Evolutionary conservation across 345 rosid genomes (phyloP).

Genomic region (Geranium rotundifolium): DNA sequence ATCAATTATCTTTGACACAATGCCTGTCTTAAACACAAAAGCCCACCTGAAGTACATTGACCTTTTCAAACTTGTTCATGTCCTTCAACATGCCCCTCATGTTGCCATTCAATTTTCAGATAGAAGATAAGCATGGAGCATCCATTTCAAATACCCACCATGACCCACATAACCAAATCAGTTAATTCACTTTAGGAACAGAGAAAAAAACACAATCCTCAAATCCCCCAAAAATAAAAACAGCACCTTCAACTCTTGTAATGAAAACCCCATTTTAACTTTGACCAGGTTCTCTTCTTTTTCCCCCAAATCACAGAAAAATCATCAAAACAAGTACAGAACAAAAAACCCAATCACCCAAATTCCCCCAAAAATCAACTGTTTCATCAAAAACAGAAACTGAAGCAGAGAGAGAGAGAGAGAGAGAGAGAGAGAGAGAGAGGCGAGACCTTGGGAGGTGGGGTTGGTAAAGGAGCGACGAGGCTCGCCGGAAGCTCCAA

Average conservation of each 20-base stretch:
- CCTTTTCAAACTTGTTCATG: background rate
- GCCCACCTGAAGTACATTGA: background rate
- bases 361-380: background rate
- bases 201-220: background rate
- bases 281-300: background rate
- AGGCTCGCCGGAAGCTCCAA: slow-evolving; percentile 12
- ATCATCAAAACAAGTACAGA: background rate
- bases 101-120: background rate
- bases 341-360: background rate
- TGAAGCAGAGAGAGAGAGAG: too few relatives aligned
- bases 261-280: background rate
- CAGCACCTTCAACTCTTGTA: background rate
- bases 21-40: too few relatives aligned
- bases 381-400: background rate
- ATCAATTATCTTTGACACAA: too few relatives aligned
- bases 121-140: background rate
- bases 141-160: too few relatives aligned
- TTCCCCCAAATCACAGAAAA: background rate
- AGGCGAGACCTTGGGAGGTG: slow-evolving; percentile 39
- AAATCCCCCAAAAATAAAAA: background rate
- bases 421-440: too few relatives aligned
- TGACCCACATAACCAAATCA: too few relatives aligned
- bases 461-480: slow-evolving; percentile 50
- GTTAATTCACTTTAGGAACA: too few relatives aligned
- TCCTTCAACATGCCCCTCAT: background rate